These are phyloP conservation scores for Chernovozyma aurita DNA, from an alignment of 1,139 yeast species.

Conservation along the genomic window DNA sequence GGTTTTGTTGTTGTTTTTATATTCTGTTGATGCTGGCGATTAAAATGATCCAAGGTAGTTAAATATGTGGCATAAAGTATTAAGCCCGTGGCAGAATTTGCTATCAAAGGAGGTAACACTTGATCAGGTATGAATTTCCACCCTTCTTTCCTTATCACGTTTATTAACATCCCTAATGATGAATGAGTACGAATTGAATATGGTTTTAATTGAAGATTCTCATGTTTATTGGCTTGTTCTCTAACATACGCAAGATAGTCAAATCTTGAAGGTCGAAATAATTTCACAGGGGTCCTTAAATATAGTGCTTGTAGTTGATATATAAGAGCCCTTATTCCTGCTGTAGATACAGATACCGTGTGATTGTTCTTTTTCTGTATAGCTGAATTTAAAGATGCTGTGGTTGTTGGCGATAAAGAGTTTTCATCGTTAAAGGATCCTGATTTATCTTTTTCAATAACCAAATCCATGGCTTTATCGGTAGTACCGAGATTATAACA, in stretches of 20 bases:
- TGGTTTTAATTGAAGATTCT: conserved; percentile 50
- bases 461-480: background rate
- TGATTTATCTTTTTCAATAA: background rate
- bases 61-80: conserved; percentile 81
- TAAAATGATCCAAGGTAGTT: conserved; percentile 37
- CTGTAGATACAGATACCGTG: conserved; percentile 54
- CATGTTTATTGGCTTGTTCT: conserved; percentile 44
- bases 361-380: conserved; percentile 23
- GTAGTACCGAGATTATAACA: too few species aligned
- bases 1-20: background rate
- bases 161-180: conserved; percentile 63
- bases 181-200: conserved; percentile 74
- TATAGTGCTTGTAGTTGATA: conserved; percentile 77
- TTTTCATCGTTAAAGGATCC: too few species aligned
- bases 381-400: background rate
- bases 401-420: background rate
- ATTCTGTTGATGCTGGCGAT: background rate
- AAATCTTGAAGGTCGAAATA: conserved; percentile 85
- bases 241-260: conserved; percentile 74
- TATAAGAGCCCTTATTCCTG: conserved; percentile 79
- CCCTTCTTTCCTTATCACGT: conserved; percentile 73
- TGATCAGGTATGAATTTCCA: conserved; percentile 86
- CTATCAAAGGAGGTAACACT: conserved; percentile 79
- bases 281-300: conserved; percentile 76
- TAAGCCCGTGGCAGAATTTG: conserved; percentile 83